These are phyloP conservation scores for Phlegmacium glaucopus DNA, from an alignment of 768 basidiomycete genomes.

Conservation along the genomic window DNA sequence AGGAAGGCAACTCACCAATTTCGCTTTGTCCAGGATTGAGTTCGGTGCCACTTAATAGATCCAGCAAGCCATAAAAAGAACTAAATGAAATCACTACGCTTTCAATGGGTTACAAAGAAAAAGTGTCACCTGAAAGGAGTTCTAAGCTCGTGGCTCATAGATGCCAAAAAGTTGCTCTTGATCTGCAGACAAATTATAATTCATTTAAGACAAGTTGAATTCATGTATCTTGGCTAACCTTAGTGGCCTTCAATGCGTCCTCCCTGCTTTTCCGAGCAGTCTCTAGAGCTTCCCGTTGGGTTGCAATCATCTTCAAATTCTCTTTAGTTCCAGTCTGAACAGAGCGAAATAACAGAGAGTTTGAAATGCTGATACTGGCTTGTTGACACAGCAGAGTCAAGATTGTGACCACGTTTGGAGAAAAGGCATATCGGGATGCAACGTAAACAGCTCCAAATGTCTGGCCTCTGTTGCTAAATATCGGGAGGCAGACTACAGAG, in stretches of 20 bases:
- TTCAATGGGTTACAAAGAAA: no score
- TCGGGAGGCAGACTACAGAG: constrained; percentile 66
- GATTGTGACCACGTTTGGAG: constrained; percentile 55
- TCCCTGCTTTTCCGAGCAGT: constrained; percentile 67
- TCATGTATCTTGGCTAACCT: constrained; percentile 35
- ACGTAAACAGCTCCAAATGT: constrained; percentile 71
- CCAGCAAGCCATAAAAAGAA: constrained; percentile 74
- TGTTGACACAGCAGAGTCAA: constrained; percentile 67
- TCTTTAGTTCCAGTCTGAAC: constrained; percentile 72
- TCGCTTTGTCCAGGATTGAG: constrained; percentile 67
- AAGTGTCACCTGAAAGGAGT: constrained; percentile 66
- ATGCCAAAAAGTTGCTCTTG: constrained; percentile 74
- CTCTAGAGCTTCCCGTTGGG: constrained; percentile 66
- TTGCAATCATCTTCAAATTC: constrained; percentile 75
- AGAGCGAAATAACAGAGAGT: constrained; percentile 70
- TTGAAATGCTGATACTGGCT: constrained; percentile 73
- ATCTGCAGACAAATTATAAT: constrained; percentile 42
- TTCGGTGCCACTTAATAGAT: constrained; percentile 70
- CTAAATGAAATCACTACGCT: constrained; percentile 23
- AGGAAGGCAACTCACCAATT: constrained; percentile 41
- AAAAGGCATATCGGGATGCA: constrained; percentile 63
- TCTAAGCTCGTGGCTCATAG: constrained; percentile 76
- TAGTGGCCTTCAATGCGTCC: constrained; percentile 71
- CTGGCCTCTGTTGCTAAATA: constrained; percentile 72
- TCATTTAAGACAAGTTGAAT: not conserved